phyloP scores from a whole-genome alignment of 306 rosid species.

The Sphenostylis stenocarpa region DNA sequence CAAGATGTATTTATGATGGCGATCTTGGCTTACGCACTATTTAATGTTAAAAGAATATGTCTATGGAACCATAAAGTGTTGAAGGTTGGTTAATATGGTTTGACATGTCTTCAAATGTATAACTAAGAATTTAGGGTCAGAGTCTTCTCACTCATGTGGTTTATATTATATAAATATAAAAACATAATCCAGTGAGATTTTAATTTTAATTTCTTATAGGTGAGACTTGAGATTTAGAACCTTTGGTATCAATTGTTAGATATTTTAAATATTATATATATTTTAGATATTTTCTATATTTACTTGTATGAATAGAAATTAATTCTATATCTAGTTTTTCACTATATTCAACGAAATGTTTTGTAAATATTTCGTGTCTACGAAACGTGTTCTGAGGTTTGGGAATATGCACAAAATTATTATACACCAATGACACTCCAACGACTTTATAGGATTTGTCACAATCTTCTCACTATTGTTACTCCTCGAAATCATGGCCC shows the following conservation, averaged over 20 bases:
- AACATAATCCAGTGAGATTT: neutral
- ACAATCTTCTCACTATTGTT: too few species aligned
- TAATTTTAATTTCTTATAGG: neutral
- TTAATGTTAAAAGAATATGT: neutral
- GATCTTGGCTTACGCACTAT: neutral
- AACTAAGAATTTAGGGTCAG: neutral
- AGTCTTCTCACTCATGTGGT: neutral
- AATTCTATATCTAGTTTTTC: too few species aligned
- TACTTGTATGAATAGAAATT: too few species aligned
- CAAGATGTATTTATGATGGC: neutral
- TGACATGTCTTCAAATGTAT: neutral
- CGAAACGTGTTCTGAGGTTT: too few species aligned
- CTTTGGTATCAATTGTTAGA: constrained; percentile 10
- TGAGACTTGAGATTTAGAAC: constrained; percentile 20
- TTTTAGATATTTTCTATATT: too few species aligned
- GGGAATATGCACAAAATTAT: too few species aligned
- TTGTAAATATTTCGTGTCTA: too few species aligned
- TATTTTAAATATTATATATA: too few species aligned
- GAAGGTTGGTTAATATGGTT: neutral
- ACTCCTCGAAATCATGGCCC: too few species aligned
- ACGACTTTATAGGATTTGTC: too few species aligned
- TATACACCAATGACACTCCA: too few species aligned
- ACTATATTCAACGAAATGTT: too few species aligned
- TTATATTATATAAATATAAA: neutral
- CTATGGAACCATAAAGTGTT: neutral